Base-by-base conservation (phyloP, 495 filamentous ascomycete species). In the Daldinia decipiens region DNA sequence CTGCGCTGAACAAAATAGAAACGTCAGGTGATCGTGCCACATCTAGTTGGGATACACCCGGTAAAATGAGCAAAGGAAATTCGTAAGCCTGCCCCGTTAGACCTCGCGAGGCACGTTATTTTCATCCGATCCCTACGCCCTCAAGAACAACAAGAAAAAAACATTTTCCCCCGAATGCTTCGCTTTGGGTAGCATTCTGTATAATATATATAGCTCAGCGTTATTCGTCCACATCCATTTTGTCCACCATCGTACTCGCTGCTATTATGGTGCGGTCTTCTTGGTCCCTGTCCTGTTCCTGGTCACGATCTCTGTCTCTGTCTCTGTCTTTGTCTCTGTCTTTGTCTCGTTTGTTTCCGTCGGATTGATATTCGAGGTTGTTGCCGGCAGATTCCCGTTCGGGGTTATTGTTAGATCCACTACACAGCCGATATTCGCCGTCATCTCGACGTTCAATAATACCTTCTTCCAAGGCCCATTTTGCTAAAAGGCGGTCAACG, bases 401-500 rank as follows among this genome's bases (percentile, higher is more conserved):
- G 8, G 45, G 29, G 24, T 60, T 71, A 50, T 38, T 61, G 19
- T 74, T 77, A 39, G 73, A 79, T 24, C 77, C 77, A 32, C 50
- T 74, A 39, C 80, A 81, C 4, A 88, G 78, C 51, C 79, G 78
- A 69, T 87, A 87, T 65, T 81, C 82, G 36, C 84, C 85, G 57
- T 82, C 78, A 9, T 80, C 81, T n/a, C 76, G 78, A 7, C 77
- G 78, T 66, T 88, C 85, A 63, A 90, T 86, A 54, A 90, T 88
- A n/a, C 79, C 80, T 63, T 86, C 82, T 0, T 85, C 82, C 6
- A 88, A 69, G 4, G 87, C 85, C 87, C 87, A 90, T 51, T 82
- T 76, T 2, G 85, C 82, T 43, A 90, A 72, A 13, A 82, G 70
- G 5, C 74, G 68, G 70, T 90, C 87, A 27, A 86, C 82, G 0